Evolutionary conservation across 208 protist genomes (phyloP), one percentile per base, ranked within the genome.

Genomic region (Angomonas deanei): DNA sequence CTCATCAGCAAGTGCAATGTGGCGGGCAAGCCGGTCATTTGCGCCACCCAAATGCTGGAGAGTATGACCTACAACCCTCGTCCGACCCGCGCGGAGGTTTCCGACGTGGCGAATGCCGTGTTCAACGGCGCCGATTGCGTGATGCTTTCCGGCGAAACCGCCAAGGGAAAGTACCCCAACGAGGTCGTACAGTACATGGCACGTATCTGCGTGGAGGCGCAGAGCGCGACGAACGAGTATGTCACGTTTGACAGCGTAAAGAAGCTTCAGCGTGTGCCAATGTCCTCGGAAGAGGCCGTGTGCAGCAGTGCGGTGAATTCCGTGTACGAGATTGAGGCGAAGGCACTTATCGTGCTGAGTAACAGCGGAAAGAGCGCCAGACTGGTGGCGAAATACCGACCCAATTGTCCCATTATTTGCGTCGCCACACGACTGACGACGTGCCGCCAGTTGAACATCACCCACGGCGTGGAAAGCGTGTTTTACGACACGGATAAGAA

Each of bases 31-130:
- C 98, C 97, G 24, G 97, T 99, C 24, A 99, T 99, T 70, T 98
- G 96, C 32, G 98, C 98, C 8, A 99, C 98, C 39, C 98, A 99
- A 81, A 99, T 99, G 98, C 92, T 99, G 47, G 97, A 99, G 78
- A 98, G 89, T 57, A 97, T 97, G 93, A 96, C 89, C 57, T 78
- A 88, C 55, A 99, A 99, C 74, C 98, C 98, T 24, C 85, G 97
- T 47, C 98, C 98, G 27, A 99, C 98, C n/a, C 91, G 98, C 47
- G 98, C 98, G 33, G 98, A 99, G 85, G 97, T 97, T 30, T 96
- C 92, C 3, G 97, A 97, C 74, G 97, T 99, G 19, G 97, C 97
- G 31, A 99, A 99, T 73, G 98, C 97, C 24, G 97, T 99, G 21
- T 91, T 98, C 53, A 97, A 99, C 81, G 98, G 98, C 42, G 97